Conservation (phyloP, 306 rosid genomes). For the Pyrus bretschneideri region DNA sequence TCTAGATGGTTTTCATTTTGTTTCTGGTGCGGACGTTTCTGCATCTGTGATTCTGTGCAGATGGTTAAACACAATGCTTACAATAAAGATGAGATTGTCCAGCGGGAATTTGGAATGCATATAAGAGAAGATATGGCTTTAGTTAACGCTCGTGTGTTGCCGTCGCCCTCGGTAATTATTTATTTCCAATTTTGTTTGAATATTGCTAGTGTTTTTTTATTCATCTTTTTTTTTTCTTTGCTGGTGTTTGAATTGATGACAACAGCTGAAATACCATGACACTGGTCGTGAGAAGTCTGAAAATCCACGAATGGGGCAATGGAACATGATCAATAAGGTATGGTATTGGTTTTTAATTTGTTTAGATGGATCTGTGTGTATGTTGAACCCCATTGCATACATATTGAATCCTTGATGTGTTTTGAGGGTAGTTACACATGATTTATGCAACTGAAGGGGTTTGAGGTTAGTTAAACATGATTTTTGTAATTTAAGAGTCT, state of each 20-base stretch:
- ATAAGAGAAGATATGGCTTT: conserved; percentile 15
- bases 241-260: background rate
- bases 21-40: background rate
- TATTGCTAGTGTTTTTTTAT: background rate
- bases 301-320: conserved; percentile 63
- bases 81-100: conserved; percentile 7
- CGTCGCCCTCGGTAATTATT: conserved; percentile 40
- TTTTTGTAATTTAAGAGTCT: background rate
- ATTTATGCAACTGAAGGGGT: background rate
- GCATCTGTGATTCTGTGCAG: conserved; percentile 7
- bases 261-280: conserved; percentile 42
- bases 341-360: background rate
- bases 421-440: background rate
- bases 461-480: background rate
- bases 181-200: background rate
- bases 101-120: conserved; percentile 39
- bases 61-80: conserved; percentile 23
- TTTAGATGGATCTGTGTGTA: background rate
- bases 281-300: conserved; percentile 35
- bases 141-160: conserved; percentile 61
- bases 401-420: background rate
- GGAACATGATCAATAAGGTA: conserved; percentile 91
- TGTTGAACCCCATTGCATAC: background rate
- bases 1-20: background rate
- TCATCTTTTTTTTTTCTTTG: background rate